Conservation (phyloP, 2,329 filamentous ascomycete genomes). For the Calonectria naviculata region DNA sequence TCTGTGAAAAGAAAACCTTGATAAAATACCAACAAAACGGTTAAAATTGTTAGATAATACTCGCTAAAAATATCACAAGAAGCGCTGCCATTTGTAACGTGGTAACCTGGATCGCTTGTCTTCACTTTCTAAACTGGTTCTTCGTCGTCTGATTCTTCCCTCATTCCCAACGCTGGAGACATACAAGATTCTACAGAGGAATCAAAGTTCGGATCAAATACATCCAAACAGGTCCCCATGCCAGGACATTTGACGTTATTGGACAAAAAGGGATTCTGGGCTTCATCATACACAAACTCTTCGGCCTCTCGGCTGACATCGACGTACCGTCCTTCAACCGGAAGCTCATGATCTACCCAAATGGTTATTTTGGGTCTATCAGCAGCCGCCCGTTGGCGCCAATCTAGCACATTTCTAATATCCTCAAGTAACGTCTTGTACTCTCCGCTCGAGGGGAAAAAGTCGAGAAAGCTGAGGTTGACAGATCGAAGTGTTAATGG, state of each 20-base stretch:
- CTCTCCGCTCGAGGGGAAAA: constrained; percentile 21
- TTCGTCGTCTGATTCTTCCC: too few species aligned
- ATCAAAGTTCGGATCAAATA: constrained; percentile 19
- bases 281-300: background rate
- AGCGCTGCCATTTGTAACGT: too few species aligned
- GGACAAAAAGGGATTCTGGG: constrained; percentile 13
- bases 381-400: background rate
- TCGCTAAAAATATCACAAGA: too few species aligned
- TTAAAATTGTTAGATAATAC: too few species aligned
- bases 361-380: constrained; percentile 9
- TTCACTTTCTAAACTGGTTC: too few species aligned
- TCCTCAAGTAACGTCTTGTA: constrained; percentile 17
- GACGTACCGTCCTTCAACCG: background rate
- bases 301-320: background rate
- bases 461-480: constrained; percentile 47
- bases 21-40: too few species aligned
- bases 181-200: too few species aligned
- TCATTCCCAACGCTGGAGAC: too few species aligned
- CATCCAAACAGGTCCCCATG: constrained; percentile 1
- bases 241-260: background rate
- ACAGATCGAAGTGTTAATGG: constrained; percentile 43
- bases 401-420: constrained; percentile 4
- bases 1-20: too few species aligned
- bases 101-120: too few species aligned
- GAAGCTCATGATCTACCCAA: background rate